These are phyloP conservation scores for Scheffersomyces coipomensis DNA, from an alignment of 805 yeast species.

Conservation along the genomic window DNA sequence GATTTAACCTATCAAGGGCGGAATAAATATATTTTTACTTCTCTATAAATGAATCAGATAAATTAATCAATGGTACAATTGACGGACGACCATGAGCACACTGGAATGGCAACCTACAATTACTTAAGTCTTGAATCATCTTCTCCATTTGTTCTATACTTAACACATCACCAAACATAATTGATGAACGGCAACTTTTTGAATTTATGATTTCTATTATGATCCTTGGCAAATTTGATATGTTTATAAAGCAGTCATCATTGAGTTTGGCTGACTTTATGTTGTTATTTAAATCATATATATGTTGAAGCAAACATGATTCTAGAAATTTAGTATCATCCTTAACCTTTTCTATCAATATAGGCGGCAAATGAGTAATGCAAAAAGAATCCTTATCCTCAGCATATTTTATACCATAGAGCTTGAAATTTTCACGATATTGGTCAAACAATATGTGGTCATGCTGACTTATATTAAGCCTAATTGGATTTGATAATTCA, in stretches of 20 bases:
- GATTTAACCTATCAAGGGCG: too few relatives aligned
- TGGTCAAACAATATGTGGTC: conserved; percentile 10
- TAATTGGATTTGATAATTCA: conserved; percentile 3
- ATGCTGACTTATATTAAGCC: background rate
- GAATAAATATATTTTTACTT: conserved; percentile 2
- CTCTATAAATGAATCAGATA: conserved; percentile 4
- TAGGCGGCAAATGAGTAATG: conserved; percentile 44
- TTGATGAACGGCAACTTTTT: conserved; percentile 65
- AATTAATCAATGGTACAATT: conserved; percentile 49
- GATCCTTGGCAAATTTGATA: conserved; percentile 45
- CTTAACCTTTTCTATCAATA: conserved; percentile 32
- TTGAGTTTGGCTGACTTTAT: conserved; percentile 41
- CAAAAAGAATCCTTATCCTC: too few relatives aligned
- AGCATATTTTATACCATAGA: conserved; percentile 19
- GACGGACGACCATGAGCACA: conserved; percentile 91
- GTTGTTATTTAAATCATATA: conserved; percentile 38
- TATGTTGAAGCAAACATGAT: conserved; percentile 41
- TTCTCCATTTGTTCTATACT: conserved; percentile 39
- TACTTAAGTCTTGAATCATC: conserved; percentile 40
- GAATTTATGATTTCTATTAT: conserved; percentile 52
- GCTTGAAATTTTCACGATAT: conserved; percentile 11
- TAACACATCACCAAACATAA: conserved; percentile 68
- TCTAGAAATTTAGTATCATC: conserved; percentile 27
- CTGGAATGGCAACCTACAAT: conserved; percentile 63
- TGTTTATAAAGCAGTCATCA: conserved; percentile 19